Conservation (phyloP, 352 stramenopile genomes). For the Aphanomyces euteiches region DNA sequence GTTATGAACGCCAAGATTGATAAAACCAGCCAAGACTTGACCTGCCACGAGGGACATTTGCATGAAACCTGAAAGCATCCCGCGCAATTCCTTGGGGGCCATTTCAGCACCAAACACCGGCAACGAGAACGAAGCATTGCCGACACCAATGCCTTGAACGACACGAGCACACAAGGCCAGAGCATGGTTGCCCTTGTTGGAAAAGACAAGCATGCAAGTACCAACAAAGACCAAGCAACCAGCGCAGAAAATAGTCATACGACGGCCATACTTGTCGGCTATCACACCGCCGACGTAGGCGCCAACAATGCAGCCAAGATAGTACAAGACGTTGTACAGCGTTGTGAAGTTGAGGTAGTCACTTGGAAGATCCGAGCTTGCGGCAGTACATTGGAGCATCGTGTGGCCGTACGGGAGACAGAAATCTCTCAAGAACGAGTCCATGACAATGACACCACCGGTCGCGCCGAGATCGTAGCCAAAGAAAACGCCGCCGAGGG, state of each 20-base stretch:
- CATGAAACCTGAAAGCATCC: conserved; percentile 43
- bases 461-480: conserved; percentile 50
- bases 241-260: too few relatives aligned
- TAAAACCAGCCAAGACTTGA: conserved; percentile 41
- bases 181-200: conserved; percentile 39
- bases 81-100: conserved; percentile 42
- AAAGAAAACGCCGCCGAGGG: conserved; percentile 48
- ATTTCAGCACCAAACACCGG: conserved; percentile 47
- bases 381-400: conserved; percentile 28
- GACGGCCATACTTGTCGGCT: too few relatives aligned
- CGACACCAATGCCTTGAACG: conserved; percentile 33
- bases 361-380: conserved; percentile 31
- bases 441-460: conserved; percentile 43
- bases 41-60: conserved; percentile 45
- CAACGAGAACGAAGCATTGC: conserved; percentile 38
- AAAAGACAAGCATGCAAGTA: conserved; percentile 35
- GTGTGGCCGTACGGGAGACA: conserved; percentile 48
- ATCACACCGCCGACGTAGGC: too few relatives aligned
- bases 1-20: conserved; percentile 38
- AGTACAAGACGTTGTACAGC: neutral
- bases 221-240: too few relatives aligned
- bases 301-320: too few relatives aligned
- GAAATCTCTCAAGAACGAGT: conserved; percentile 45
- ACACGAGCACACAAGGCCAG: conserved; percentile 35
- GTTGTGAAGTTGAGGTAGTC: conserved; percentile 42